A percentile compares a stretch with the other conserved stretches of the same genome.
These are phyloP conservation scores for Phanerodontia chrysosporium DNA, from an alignment of 768 basidiomycete genomes.

Conservation along the genomic window DNA sequence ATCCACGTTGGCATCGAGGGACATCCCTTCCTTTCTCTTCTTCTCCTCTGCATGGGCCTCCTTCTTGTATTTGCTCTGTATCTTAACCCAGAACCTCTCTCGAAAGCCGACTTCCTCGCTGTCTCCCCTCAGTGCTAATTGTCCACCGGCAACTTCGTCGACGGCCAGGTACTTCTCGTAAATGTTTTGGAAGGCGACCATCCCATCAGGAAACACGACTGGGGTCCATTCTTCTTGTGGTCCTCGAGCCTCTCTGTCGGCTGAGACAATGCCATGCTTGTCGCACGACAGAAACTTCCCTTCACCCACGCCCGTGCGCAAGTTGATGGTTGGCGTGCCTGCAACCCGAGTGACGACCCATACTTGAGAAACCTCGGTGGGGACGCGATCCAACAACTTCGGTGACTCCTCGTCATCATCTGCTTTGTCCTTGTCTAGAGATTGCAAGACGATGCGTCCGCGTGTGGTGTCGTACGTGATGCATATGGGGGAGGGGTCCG, in stretches of 20 bases:
- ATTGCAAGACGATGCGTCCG: constrained; percentile 61
- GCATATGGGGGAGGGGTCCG: constrained; percentile 71
- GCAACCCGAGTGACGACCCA: constrained; percentile 89
- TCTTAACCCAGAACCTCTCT: constrained; percentile 86
- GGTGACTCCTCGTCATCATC: constrained; percentile 42
- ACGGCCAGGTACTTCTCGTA: constrained; percentile 86
- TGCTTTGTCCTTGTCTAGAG: constrained; percentile 54
- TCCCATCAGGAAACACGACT: constrained; percentile 62
- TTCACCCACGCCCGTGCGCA: constrained; percentile 82
- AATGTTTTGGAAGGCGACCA: constrained; percentile 85
- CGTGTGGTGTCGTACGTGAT: constrained; percentile 78
- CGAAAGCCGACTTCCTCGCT: constrained; percentile 81
- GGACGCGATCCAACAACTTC: constrained; percentile 59
- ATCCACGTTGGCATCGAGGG: constrained; percentile 42
- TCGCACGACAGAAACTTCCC: constrained; percentile 91
- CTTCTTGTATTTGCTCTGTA: constrained; percentile 85
- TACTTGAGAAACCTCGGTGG: constrained; percentile 82
- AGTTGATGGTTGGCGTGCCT: constrained; percentile 78
- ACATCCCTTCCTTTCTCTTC: constrained; percentile 43
- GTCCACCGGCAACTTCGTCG: constrained; percentile 84
- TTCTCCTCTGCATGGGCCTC: constrained; percentile 64
- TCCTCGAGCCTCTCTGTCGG: constrained; percentile 84
- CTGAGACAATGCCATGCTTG: constrained; percentile 76
- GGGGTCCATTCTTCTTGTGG: constrained; percentile 88
- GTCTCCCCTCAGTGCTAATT: constrained; percentile 75